phyloP scores from a whole-genome alignment of 129 eudicot species.

The Gnaphalium uliginosum region DNA sequence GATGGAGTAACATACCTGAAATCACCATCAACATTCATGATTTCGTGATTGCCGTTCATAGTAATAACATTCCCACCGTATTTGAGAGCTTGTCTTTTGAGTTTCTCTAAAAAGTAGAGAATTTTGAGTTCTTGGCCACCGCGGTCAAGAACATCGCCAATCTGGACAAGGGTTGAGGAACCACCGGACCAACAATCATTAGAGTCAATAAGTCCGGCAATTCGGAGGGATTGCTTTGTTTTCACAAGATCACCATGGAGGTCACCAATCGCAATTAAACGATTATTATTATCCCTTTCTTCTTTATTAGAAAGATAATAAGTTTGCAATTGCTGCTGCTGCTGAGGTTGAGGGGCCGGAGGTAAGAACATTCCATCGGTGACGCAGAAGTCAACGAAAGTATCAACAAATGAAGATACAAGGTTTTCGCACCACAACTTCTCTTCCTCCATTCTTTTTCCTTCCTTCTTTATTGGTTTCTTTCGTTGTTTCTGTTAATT shows the following conservation, averaged over 20 bases:
- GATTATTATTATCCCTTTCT: not conserved
- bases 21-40: conserved; percentile 80
- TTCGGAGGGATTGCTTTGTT: conserved; percentile 61
- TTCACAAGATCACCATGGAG: conserved; percentile 87
- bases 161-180: conserved; percentile 73
- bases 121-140: conserved; percentile 74
- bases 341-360: conserved; percentile 33
- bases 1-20: conserved; percentile 53
- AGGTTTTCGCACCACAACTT: conserved; percentile 37
- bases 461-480: not conserved
- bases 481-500: not conserved
- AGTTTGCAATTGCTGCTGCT: not conserved
- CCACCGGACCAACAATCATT: conserved; percentile 75
- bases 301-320: no score
- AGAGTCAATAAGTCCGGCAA: conserved; percentile 68
- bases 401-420: conserved; percentile 77
- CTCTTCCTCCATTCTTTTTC: not conserved
- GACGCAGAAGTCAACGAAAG: conserved; percentile 80
- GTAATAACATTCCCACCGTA: conserved; percentile 61
- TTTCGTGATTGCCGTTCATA: conserved; percentile 92
- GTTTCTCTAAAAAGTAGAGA: conserved; percentile 68
- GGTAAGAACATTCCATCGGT: conserved; percentile 68
- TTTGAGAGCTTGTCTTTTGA: conserved; percentile 53
- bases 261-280: conserved; percentile 92
- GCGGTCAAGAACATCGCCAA: conserved; percentile 91